Conservation (phyloP, 306 rosid species). For the Vachellia pachyceras region DNA sequence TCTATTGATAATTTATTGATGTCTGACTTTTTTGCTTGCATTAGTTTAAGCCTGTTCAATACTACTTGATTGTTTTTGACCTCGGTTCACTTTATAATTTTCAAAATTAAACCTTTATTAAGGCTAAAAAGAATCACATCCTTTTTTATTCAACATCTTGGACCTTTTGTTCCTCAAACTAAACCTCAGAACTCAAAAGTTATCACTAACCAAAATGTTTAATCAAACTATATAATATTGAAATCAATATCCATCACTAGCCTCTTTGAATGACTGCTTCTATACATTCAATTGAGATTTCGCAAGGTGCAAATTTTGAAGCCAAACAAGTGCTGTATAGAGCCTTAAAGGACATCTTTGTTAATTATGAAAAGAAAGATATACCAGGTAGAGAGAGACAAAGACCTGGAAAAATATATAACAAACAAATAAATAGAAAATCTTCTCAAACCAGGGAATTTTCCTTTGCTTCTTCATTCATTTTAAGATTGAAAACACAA, state of each 20-base stretch:
- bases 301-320: background rate
- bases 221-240: background rate
- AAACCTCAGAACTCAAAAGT: background rate
- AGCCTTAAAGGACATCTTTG: background rate
- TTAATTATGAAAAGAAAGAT: background rate
- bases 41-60: background rate
- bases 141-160: background rate
- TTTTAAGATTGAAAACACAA: conserved; percentile 61
- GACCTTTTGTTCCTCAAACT: background rate
- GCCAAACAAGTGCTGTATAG: background rate
- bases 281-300: background rate
- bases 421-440: background rate
- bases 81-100: background rate
- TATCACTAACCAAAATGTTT: background rate
- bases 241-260: background rate
- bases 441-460: conserved; percentile 23
- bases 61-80: background rate
- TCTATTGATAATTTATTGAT: background rate
- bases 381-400: background rate
- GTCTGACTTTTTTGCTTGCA: background rate
- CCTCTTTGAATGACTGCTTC: background rate
- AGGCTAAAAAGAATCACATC: background rate
- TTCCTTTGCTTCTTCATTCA: conserved; percentile 51
- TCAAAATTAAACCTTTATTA: background rate
- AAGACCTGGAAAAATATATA: background rate